A percentile compares a stretch with the other conserved stretches of the same genome.
phyloP scores from a whole-genome alignment of 768 basidiomycete genomes.

The Mycena crocata region DNA sequence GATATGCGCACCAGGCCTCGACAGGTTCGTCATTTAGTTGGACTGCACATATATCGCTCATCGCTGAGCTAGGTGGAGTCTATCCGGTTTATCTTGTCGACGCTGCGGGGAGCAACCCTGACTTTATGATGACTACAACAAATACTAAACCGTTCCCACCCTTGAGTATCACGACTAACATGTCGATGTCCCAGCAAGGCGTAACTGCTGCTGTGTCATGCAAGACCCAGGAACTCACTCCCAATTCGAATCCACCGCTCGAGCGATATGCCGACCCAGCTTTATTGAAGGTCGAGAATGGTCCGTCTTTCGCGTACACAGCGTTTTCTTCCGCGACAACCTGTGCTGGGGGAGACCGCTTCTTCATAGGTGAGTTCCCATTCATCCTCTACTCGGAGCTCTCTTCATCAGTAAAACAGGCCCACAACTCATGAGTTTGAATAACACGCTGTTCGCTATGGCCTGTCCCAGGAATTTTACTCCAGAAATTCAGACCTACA shows the following conservation, averaged over 20 bases:
- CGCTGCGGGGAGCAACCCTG: neutral
- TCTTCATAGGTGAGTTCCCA: no score
- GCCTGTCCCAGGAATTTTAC: no score
- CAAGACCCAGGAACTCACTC: neutral
- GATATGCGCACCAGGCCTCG: neutral
- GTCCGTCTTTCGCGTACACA: no score
- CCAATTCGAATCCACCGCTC: neutral
- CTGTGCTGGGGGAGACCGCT: no score
- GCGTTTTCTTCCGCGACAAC: no score
- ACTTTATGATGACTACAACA: neutral
- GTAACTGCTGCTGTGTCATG: constrained; percentile 1
- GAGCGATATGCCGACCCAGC: neutral
- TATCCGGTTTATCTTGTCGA: neutral
- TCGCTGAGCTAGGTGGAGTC: constrained; percentile 6
- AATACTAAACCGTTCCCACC: constrained; percentile 6
- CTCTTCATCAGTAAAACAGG: no score
- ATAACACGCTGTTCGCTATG: no score
- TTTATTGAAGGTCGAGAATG: no score
- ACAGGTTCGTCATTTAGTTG: constrained; percentile 5
- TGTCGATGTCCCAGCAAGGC: constrained; percentile 11
- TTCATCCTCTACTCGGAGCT: no score
- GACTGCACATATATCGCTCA: no score
- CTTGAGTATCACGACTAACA: neutral
- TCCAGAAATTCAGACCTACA: no score
- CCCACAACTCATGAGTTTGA: no score